These are phyloP conservation scores for Penicillium coprophilum DNA, from an alignment of 495 filamentous ascomycete species.

Conservation along the genomic window DNA sequence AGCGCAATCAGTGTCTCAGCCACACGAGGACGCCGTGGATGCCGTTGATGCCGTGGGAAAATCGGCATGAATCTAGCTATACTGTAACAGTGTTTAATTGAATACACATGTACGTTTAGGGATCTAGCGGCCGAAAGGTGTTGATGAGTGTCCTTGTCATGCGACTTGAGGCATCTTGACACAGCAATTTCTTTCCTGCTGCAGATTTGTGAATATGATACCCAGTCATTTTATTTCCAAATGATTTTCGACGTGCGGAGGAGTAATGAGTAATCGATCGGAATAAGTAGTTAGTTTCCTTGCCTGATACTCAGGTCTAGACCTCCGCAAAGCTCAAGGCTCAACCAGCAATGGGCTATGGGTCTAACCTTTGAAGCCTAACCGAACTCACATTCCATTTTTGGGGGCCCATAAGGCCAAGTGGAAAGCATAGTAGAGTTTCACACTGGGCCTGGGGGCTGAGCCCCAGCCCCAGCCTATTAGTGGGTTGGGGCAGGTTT, in stretches of 20 bases:
- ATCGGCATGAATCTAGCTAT: neutral
- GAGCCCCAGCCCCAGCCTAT: too few species aligned
- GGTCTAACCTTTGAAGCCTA: too few species aligned
- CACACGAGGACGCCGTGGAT: neutral
- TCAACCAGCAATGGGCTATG: too few species aligned
- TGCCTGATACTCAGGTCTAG: neutral
- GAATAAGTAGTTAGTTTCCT: neutral
- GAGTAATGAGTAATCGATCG: too few species aligned
- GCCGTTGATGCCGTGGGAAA: neutral
- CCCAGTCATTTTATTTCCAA: neutral
- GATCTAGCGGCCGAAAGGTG: neutral
- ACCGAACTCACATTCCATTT: too few species aligned
- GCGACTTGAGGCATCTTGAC: neutral
- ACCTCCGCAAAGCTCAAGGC: too few species aligned
- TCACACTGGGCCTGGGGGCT: too few species aligned
- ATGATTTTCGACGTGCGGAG: neutral
- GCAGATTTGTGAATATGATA: neutral
- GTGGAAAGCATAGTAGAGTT: too few species aligned
- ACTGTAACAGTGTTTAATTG: neutral
- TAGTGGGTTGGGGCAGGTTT: too few species aligned
- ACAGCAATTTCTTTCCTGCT: neutral
- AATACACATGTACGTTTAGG: neutral
- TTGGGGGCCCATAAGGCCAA: too few species aligned
- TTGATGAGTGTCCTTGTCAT: neutral
- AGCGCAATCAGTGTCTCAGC: neutral